These are phyloP conservation scores for Dictyostelium purpureum DNA, from an alignment of 78 protist genomes.

Conservation along the genomic window DNA sequence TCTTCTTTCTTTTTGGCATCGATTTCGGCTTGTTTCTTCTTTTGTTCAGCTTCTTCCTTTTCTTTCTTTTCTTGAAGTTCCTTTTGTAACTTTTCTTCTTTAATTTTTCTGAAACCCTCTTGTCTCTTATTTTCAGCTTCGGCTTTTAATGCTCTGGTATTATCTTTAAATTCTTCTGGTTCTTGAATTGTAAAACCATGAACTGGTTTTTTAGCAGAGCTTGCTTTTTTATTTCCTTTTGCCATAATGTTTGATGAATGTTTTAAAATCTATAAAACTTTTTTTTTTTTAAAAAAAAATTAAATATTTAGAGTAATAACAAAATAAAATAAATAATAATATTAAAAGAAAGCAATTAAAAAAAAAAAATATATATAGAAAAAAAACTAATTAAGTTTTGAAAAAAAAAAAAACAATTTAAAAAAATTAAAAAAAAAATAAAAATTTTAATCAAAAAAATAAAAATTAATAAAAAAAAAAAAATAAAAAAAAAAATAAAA, in stretches of 20 bases:
- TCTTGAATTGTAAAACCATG: conserved; percentile 20
- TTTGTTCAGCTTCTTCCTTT: neutral
- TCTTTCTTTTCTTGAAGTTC: neutral
- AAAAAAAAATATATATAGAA: neutral
- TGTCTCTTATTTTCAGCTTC: neutral
- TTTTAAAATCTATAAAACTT: neutral
- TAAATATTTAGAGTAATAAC: neutral
- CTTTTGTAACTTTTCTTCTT: conserved; percentile 13
- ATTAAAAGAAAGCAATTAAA: neutral
- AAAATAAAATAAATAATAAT: neutral
- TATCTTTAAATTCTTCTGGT: conserved; percentile 20
- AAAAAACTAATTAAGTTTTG: neutral
- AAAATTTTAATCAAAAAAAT: neutral
- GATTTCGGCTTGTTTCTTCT: neutral
- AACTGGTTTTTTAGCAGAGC: neutral
- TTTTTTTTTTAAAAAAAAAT: neutral
- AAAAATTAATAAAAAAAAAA: neutral
- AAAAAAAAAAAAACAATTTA: neutral
- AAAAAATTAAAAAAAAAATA: neutral
- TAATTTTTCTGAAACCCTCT: neutral
- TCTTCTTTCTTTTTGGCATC: neutral
- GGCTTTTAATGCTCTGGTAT: neutral
- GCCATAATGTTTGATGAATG: neutral
- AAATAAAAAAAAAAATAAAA: neutral
- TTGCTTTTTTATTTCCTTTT: conserved; percentile 9